A percentile compares a stretch with the other conserved stretches of the same genome.
phyloP scores from a whole-genome alignment of 1,284 basidiomycete genomes.

The Nidula niveotomentosa region DNA sequence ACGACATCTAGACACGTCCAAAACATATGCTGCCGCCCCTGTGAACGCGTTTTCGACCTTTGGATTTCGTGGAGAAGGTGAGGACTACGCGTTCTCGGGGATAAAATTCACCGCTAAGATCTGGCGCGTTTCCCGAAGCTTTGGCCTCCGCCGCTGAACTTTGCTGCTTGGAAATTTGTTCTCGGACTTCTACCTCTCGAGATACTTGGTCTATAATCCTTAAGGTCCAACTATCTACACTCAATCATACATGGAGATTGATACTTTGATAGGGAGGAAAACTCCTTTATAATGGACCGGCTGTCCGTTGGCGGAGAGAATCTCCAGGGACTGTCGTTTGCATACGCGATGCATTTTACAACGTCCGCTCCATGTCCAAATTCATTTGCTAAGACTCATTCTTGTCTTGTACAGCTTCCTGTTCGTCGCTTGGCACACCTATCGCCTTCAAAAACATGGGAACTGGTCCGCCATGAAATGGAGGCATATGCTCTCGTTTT shows the following conservation, averaged over 20 bases:
- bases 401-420: constrained; percentile 53
- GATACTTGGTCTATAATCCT: constrained; percentile 74
- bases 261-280: constrained; percentile 51
- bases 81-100: neutral
- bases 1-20: constrained; percentile 60
- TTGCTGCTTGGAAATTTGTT: constrained; percentile 76
- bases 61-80: constrained; percentile 91
- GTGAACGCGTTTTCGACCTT: constrained; percentile 63
- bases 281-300: constrained; percentile 68
- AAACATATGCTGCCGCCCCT: constrained; percentile 53
- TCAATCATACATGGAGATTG: constrained; percentile 1
- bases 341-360: constrained; percentile 85
- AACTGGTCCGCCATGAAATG: constrained; percentile 68
- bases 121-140: constrained; percentile 40
- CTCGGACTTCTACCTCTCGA: constrained; percentile 55
- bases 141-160: constrained; percentile 81
- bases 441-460: constrained; percentile 52
- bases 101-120: no score
- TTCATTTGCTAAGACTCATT: neutral
- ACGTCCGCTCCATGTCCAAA: constrained; percentile 44
- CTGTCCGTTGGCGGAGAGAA: constrained; percentile 71
- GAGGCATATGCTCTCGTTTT: constrained; percentile 74
- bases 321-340: constrained; percentile 75
- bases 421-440: constrained; percentile 74
- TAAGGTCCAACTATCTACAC: constrained; percentile 51